A percentile compares a stretch with the other conserved stretches of the same genome.
These are phyloP conservation scores for Trichoderma cornu-damae DNA, from an alignment of 2,329 filamentous ascomycete species.

Conservation along the genomic window DNA sequence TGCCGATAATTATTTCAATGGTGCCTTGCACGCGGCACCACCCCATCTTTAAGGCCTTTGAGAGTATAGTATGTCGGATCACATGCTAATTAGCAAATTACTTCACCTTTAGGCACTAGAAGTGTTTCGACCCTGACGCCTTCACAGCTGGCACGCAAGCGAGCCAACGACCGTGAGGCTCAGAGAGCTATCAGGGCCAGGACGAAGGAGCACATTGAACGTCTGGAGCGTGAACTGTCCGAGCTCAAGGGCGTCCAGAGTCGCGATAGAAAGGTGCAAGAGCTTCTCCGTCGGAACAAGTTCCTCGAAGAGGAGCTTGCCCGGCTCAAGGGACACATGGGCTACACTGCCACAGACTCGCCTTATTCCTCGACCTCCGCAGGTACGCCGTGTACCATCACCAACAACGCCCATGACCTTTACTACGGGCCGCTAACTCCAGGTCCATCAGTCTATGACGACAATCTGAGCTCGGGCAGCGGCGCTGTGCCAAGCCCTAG, in stretches of 20 bases:
- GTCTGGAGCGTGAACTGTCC: slow-evolving; percentile 67
- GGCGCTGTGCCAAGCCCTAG: slow-evolving; percentile 41
- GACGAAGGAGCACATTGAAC: slow-evolving; percentile 81
- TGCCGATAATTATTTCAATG: not conserved
- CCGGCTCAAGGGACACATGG: slow-evolving; percentile 42
- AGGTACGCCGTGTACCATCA: slow-evolving; percentile 32
- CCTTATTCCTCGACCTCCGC: slow-evolving; percentile 36
- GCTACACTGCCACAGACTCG: slow-evolving; percentile 38
- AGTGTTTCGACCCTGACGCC: slow-evolving; percentile 84
- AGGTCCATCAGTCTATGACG: slow-evolving; percentile 37
- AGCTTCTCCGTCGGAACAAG: slow-evolving; percentile 48
- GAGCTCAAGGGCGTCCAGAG: slow-evolving; percentile 55
- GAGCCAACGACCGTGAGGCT: slow-evolving; percentile 86
- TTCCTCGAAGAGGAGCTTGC: slow-evolving; percentile 50
- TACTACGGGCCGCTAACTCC: slow-evolving; percentile 23
- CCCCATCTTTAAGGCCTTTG: not conserved
- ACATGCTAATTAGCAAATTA: not conserved
- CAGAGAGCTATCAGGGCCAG: slow-evolving; percentile 82
- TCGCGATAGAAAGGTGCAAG: slow-evolving; percentile 48
- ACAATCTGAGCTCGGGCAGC: slow-evolving; percentile 36
- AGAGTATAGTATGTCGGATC: too few species aligned
- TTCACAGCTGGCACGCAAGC: slow-evolving; percentile 82
- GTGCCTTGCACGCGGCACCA: not conserved
- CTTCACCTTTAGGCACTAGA: slow-evolving; percentile 48
- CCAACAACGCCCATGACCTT: slow-evolving; percentile 17